Percentiles rank a stretch among this genome's conserved stretches.
These are phyloP conservation scores for Pestalotiopsis sp. DNA, from an alignment of 2,329 filamentous ascomycete genomes.

Conservation along the genomic window DNA sequence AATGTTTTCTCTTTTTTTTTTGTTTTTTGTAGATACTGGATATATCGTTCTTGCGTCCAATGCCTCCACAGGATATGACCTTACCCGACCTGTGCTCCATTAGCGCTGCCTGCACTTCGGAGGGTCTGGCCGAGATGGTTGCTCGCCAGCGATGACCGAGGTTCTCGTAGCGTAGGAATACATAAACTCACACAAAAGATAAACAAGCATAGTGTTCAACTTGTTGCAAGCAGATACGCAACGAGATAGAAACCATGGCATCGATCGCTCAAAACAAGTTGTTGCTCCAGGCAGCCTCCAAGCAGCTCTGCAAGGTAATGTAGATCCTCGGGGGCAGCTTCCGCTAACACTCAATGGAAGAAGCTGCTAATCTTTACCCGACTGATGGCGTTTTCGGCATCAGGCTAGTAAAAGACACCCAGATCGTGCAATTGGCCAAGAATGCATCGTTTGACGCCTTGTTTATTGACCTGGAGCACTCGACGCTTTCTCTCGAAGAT, in stretches of 20 bases:
- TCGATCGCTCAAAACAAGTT: background rate
- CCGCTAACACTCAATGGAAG: background rate
- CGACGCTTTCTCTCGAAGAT: constrained; percentile 31
- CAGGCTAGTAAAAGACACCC: constrained; percentile 27
- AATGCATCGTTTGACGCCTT: constrained; percentile 36
- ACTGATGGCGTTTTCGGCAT: constrained; percentile 26
- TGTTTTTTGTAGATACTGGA: too few relatives aligned
- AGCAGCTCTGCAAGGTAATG: background rate
- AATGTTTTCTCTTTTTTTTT: too few relatives aligned
- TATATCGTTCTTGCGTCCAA: too few relatives aligned
- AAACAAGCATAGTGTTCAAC: background rate
- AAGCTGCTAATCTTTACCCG: background rate
- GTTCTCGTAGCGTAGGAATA: background rate
- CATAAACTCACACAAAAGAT: background rate
- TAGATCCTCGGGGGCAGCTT: background rate
- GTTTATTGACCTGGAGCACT: constrained; percentile 43
- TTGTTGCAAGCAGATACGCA: background rate
- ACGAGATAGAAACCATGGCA: background rate
- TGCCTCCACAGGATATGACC: too few relatives aligned
- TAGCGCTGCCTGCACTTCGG: background rate
- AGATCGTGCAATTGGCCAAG: constrained; percentile 35
- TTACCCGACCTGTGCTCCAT: background rate
- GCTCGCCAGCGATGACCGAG: background rate
- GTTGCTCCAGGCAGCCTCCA: background rate
- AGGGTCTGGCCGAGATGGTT: background rate